Evolutionary conservation across 2,329 filamentous ascomycete genomes (phyloP).

Genomic region (Fusarium pilosicola): DNA sequence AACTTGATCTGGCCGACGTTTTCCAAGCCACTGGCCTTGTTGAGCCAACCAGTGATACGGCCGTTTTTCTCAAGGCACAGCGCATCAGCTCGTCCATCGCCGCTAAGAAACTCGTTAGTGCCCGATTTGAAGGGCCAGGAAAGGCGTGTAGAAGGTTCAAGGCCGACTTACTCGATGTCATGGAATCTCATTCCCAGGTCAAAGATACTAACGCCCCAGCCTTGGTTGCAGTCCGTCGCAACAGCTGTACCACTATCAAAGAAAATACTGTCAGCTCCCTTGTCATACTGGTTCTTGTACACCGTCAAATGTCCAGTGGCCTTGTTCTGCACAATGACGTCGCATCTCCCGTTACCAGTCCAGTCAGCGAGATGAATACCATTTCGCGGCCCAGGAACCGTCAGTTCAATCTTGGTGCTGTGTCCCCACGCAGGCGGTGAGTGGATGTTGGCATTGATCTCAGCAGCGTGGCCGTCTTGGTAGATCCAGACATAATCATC

Average conservation of each 20-base stretch:
- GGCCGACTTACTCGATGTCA: not conserved
- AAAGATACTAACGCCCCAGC: not conserved
- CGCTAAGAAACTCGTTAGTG: not conserved
- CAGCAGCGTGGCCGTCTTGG: not conserved
- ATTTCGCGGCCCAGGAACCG: not conserved
- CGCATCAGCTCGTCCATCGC: not conserved
- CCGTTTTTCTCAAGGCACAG: not conserved
- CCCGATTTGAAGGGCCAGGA: rapidly evolving
- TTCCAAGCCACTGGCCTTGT: not conserved
- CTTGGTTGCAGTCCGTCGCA: not conserved
- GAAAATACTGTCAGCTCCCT: rapidly evolving
- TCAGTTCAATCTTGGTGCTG: not conserved
- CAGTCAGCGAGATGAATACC: not conserved
- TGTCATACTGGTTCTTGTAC: not conserved
- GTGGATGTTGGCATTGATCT: slow-evolving; percentile 2
- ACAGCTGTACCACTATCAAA: not conserved
- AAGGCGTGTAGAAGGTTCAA: rapidly evolving
- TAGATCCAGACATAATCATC: slow-evolving; percentile 1
- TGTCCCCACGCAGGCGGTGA: not conserved
- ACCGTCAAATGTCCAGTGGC: not conserved
- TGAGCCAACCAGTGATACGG: not conserved
- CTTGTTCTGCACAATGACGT: not conserved
- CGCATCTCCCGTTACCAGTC: not conserved
- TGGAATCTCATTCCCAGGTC: not conserved
- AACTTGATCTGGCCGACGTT: not conserved